phyloP scores from a whole-genome alignment of 192 early-diverging fungal genomes.

The Phycomyces blakesleeanus region DNA sequence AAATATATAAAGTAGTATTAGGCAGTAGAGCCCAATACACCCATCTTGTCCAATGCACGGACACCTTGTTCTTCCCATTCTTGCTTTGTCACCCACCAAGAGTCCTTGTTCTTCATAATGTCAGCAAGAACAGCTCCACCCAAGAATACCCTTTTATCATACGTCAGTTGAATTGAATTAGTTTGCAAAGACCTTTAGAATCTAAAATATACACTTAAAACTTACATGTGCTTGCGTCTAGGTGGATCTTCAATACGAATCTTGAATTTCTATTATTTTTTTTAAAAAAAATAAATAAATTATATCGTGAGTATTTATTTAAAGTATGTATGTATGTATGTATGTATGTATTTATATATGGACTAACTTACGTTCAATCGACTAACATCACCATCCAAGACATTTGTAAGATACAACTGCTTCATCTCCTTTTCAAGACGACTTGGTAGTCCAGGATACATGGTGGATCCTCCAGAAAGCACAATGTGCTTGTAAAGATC shows the following conservation, averaged over 20 bases:
- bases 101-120: conserved; percentile 87
- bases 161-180: no score
- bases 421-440: conserved; percentile 98
- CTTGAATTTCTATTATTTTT: conserved; percentile 88
- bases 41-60: conserved; percentile 63
- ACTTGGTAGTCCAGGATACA: conserved; percentile 97
- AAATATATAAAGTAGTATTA: no score
- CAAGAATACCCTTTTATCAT: conserved; percentile 78
- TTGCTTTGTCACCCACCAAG: conserved; percentile 89
- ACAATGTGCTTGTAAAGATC: conserved; percentile 98
- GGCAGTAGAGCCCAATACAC: conserved; percentile 27
- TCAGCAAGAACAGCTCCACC: conserved; percentile 96
- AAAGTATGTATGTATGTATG: not conserved
- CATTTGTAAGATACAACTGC: conserved; percentile 89
- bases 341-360: not conserved
- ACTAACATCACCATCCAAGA: conserved; percentile 78
- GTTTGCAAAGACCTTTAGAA: no score
- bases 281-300: no score
- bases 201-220: not conserved
- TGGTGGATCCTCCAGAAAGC: conserved; percentile 95
- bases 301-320: no score
- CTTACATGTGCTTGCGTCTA: conserved; percentile 88
- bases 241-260: conserved; percentile 97
- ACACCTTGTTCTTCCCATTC: conserved; percentile 93
- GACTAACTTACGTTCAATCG: conserved; percentile 70